These are phyloP conservation scores for Claviceps citrina DNA, from an alignment of 2,329 filamentous ascomycete species.

Conservation along the genomic window DNA sequence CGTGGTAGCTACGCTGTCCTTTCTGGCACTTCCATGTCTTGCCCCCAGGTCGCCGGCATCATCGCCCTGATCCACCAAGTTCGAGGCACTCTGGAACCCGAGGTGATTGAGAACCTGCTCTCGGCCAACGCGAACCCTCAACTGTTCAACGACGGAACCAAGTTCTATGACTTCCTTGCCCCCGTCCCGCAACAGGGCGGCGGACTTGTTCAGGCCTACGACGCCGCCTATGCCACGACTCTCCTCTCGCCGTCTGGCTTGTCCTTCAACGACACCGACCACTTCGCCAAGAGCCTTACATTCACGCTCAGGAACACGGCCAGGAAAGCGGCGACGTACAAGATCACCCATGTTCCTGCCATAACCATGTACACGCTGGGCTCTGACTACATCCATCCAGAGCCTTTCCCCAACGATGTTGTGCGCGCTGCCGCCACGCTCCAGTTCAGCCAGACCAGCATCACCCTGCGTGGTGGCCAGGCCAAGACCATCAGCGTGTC, in stretches of 20 bases:
- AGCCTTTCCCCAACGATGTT: constrained; percentile 30
- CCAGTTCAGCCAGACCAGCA: constrained; percentile 3
- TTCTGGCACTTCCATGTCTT: constrained; percentile 46
- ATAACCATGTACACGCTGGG: constrained; percentile 36
- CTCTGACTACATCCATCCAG: constrained; percentile 19
- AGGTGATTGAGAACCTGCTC: constrained; percentile 32
- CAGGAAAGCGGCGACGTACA: constrained; percentile 32
- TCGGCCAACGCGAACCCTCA: constrained; percentile 34
- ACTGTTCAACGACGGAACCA: constrained; percentile 29
- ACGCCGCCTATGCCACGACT: constrained; percentile 39
- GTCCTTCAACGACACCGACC: constrained; percentile 48
- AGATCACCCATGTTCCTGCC: constrained; percentile 33
- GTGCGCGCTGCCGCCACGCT: constrained; percentile 24
- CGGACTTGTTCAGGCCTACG: constrained; percentile 44
- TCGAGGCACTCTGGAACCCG: constrained; percentile 35
- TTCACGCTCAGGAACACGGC: constrained; percentile 43
- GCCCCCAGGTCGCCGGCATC: constrained; percentile 38
- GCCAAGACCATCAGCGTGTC: constrained; percentile 5
- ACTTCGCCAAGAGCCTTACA: constrained; percentile 32
- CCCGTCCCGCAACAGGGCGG: constrained; percentile 46
- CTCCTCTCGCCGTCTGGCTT: constrained; percentile 40
- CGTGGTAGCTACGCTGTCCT: constrained; percentile 34
- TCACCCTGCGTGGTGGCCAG: constrained; percentile 4
- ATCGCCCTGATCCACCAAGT: constrained; percentile 37
- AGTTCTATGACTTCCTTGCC: constrained; percentile 26